Percentiles rank a stretch among this genome's conserved stretches.
Evolutionary conservation across 441 rosid species (phyloP).

Genomic region (Adansonia grandidieri): DNA sequence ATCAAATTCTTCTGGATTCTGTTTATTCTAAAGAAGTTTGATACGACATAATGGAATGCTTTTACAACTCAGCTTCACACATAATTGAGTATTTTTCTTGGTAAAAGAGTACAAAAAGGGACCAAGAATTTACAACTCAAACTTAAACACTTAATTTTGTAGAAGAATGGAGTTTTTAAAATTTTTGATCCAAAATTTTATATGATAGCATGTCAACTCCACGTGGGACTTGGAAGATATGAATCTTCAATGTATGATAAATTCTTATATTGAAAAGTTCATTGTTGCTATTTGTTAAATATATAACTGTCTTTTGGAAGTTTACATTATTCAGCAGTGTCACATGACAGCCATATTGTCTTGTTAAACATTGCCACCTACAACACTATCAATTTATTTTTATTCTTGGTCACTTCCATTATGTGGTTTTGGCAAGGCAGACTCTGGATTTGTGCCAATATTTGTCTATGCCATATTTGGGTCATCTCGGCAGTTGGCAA

Average conservation of each 20-base stretch:
- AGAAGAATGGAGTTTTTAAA: neutral
- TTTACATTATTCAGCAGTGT: neutral
- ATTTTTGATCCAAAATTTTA: neutral
- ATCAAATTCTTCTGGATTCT: constrained; percentile 9
- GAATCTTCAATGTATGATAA: neutral
- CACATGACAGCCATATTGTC: neutral
- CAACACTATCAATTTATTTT: neutral
- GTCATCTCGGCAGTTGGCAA: constrained; percentile 93
- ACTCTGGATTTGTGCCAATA: constrained; percentile 84
- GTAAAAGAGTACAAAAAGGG: neutral
- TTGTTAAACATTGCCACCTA: constrained; percentile 1
- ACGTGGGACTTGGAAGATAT: neutral
- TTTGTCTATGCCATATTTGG: constrained; percentile 85
- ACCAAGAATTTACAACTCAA: neutral
- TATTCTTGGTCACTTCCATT: constrained; percentile 19
- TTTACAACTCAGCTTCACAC: neutral
- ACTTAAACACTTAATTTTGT: neutral
- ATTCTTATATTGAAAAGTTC: constrained; percentile 5
- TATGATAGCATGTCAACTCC: neutral
- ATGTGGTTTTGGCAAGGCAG: constrained; percentile 52
- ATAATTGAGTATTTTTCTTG: neutral
- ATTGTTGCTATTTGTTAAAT: neutral
- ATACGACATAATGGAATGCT: constrained; percentile 10
- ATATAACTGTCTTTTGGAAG: neutral
- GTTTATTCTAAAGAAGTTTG: neutral